These are phyloP conservation scores for Kokia cookei DNA, from an alignment of 441 rosid species.

Conservation along the genomic window DNA sequence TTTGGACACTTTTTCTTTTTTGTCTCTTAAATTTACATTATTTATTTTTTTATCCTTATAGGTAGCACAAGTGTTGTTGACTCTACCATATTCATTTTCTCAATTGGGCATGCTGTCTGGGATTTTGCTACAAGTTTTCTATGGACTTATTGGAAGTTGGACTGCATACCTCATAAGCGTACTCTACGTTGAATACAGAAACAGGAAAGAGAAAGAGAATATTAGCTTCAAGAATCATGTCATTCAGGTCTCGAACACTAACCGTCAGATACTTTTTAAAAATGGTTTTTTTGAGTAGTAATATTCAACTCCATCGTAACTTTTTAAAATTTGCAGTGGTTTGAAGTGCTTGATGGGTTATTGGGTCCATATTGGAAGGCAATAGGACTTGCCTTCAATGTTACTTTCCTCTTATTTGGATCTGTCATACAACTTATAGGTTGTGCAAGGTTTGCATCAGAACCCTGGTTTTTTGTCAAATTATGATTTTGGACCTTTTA, in stretches of 20 bases:
- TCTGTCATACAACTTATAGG: slow-evolving; percentile 97
- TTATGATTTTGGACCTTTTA: background rate
- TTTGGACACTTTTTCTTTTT: too few species aligned
- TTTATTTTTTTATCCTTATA: slow-evolving; percentile 6
- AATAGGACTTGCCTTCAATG: slow-evolving; percentile 85
- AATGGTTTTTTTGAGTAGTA: too few species aligned
- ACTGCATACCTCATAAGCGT: slow-evolving; percentile 97
- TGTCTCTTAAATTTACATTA: too few species aligned
- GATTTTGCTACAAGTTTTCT: slow-evolving; percentile 73
- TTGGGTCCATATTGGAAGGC: slow-evolving; percentile 97
- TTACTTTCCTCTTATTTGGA: slow-evolving; percentile 96
- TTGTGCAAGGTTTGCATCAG: slow-evolving; percentile 68
- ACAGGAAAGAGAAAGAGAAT: slow-evolving; percentile 90
- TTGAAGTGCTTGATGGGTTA: slow-evolving; percentile 93
- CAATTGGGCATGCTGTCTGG: slow-evolving; percentile 94
- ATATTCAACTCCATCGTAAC: too few species aligned
- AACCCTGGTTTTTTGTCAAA: background rate
- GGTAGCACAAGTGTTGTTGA: slow-evolving; percentile 95
- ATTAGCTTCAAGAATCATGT: slow-evolving; percentile 96
- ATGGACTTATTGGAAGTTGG: slow-evolving; percentile 93
- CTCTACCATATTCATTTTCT: slow-evolving; percentile 92
- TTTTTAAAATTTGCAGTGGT: slow-evolving; percentile 55
- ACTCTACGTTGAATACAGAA: slow-evolving; percentile 82
- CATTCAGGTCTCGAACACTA: slow-evolving; percentile 52
- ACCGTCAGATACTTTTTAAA: too few species aligned